Evolutionary conservation across 2,329 filamentous ascomycete species (phyloP), one percentile per base, ranked within the genome.

Genomic region (Aspergillus fischeri): DNA sequence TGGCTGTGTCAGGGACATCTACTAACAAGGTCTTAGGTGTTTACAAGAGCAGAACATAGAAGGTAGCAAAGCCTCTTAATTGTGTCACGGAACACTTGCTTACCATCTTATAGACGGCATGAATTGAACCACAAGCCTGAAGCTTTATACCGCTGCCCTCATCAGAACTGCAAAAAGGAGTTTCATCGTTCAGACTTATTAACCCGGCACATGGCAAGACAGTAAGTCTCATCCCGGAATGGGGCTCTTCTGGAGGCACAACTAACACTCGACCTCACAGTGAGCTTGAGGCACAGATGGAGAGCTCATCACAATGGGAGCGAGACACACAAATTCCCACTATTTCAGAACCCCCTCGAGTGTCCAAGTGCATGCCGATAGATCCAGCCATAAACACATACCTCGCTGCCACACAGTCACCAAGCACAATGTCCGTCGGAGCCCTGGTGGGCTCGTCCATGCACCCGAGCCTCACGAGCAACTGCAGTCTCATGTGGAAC

Each of bases 71-170:
- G 32, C 20, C 24, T 29, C 45, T 7, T 28, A 10, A 32, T 35
- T 9, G 20, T 53, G 25, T n/a, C 28, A 17, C 3, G 7, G 14
- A 24, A 52, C 48, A 24, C 51, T 61, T 49, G 58, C 20, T 27
- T 25, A 10, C 27, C 29, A 38, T 52, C 24, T 51, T 55, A 56
- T 56, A 77, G 75, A 66, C 77, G 78, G 47, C 78, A 81, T 71
- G 77, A 81, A 63, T 66, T 79, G 56, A 81, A 81, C 63, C 78
- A 81, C 67, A 80, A 78, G 60, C 75, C 78, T 4, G 75, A 79
- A 59, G 75, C 77, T 28, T 67, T 73, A 8, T 80, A 75, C 60
- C 72, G 70, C 21, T 81, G 78, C 63, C 67, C 70, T 24, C 68
- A 77, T 32, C 65, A 67, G 56, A 75, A 74, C 54, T 81, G 78